phyloP scores from a whole-genome alignment of 2,329 filamentous ascomycete genomes.

The Microcyclospora tardicrescens region DNA sequence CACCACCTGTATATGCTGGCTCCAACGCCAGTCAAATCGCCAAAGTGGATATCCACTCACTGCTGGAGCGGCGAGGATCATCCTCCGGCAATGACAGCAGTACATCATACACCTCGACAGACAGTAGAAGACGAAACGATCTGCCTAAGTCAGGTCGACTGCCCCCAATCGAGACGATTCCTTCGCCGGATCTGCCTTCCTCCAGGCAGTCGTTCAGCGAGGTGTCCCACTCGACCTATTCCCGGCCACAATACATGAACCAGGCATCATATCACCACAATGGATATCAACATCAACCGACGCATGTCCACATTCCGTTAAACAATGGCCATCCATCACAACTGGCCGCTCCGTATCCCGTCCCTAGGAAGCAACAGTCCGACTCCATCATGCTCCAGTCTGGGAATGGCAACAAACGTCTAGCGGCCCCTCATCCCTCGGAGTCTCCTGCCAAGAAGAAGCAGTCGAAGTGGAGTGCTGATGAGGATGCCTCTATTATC shows the following conservation, averaged over 20 bases:
- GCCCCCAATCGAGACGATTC: constrained; percentile 5
- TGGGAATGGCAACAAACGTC: constrained; percentile 24
- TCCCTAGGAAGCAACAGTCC: background rate
- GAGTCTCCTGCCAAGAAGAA: constrained; percentile 77
- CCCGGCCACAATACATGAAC: constrained; percentile 1
- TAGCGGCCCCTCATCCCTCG: constrained; percentile 33
- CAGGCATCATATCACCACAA: constrained; percentile 2
- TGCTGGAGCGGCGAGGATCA: constrained; percentile 66
- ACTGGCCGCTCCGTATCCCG: background rate
- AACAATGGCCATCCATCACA: constrained; percentile 14
- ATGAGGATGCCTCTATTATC: constrained; percentile 89
- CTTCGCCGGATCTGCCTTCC: too few relatives aligned
- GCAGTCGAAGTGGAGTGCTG: constrained; percentile 91
- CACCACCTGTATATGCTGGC: constrained; percentile 27
- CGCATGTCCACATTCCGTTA: constrained; percentile 14
- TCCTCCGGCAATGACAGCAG: constrained; percentile 35
- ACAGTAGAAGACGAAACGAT: constrained; percentile 14
- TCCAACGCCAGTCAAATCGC: constrained; percentile 37
- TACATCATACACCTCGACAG: constrained; percentile 18
- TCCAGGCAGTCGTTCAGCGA: too few relatives aligned
- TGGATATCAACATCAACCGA: constrained; percentile 7
- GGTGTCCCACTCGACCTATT: too few relatives aligned
- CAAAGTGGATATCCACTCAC: constrained; percentile 90
- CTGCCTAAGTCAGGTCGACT: constrained; percentile 12
- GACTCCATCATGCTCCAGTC: constrained; percentile 31